Evolutionary conservation across 2,329 filamentous ascomycete species (phyloP).

Genomic region (Coleophoma cylindrospora): DNA sequence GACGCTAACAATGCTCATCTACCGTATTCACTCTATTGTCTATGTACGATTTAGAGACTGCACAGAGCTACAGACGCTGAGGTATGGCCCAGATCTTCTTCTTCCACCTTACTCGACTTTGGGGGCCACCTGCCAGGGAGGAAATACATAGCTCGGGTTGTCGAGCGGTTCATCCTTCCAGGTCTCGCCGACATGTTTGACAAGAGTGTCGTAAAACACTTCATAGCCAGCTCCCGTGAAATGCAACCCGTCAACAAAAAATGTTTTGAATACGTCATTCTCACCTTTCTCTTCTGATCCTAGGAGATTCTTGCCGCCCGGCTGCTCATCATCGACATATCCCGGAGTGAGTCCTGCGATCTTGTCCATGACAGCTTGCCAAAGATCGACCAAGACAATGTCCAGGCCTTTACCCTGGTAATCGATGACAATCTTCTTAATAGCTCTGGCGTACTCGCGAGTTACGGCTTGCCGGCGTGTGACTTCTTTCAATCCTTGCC

Average conservation of each 20-base stretch:
- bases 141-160: conserved; percentile 19
- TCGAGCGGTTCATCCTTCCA: conserved; percentile 16
- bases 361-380: conserved; percentile 70
- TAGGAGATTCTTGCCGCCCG: conserved; percentile 5
- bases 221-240: conserved; percentile 24
- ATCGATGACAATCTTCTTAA: conserved; percentile 34
- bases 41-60: too few species aligned
- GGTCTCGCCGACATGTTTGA: conserved; percentile 13
- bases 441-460: conserved; percentile 61
- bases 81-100: background rate
- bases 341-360: conserved; percentile 49
- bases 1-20: too few species aligned
- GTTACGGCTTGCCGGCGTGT: conserved; percentile 55
- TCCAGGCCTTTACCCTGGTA: conserved; percentile 17
- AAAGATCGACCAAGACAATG: conserved; percentile 72
- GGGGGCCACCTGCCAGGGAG: conserved; percentile 17
- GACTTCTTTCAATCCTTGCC: conserved; percentile 28
- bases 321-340: background rate
- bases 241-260: conserved; percentile 24
- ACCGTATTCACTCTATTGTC: too few species aligned
- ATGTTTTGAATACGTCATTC: conserved; percentile 10
- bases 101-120: conserved; percentile 2
- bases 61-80: too few species aligned
- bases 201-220: conserved; percentile 18
- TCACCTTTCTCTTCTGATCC: conserved; percentile 13